These are phyloP conservation scores for Paulownia fortunei DNA, from an alignment of 257 asterid species.

Conservation along the genomic window DNA sequence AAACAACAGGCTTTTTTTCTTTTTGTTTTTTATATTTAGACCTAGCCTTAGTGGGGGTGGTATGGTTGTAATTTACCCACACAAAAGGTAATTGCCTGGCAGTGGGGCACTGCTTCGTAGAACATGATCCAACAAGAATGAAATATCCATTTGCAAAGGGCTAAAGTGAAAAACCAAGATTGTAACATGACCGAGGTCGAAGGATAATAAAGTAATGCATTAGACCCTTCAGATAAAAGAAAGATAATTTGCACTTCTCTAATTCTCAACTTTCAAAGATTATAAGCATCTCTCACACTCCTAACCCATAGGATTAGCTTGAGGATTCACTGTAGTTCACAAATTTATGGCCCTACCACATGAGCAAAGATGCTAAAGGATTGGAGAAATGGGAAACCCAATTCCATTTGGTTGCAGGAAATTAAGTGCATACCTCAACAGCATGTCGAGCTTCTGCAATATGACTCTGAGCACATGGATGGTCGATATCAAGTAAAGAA, in stretches of 20 bases:
- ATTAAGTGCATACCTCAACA: slow-evolving; percentile 68
- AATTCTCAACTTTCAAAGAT: not conserved
- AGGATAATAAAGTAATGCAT: no score
- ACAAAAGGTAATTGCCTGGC: no score
- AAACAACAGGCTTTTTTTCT: no score
- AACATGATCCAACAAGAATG: no score
- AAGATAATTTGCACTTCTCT: not conserved
- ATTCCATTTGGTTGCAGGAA: not conserved
- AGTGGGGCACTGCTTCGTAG: no score
- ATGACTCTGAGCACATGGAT: slow-evolving; percentile 90
- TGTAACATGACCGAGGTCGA: no score
- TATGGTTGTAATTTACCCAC: no score
- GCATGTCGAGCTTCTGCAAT: slow-evolving; percentile 82
- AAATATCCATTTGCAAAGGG: no score
- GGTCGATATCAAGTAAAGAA: slow-evolving; percentile 91
- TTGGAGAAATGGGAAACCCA: slow-evolving; percentile 16
- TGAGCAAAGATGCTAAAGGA: not conserved
- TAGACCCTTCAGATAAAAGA: not conserved
- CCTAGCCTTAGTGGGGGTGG: no score
- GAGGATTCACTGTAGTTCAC: not conserved
- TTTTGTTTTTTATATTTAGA: no score
- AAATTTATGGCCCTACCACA: not conserved
- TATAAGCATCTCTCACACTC: slow-evolving; percentile 3
- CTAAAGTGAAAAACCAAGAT: no score
- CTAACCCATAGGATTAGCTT: not conserved